Base-by-base conservation (phyloP, 305 asterid genomes). In the Fraxinus sp. region DNA sequence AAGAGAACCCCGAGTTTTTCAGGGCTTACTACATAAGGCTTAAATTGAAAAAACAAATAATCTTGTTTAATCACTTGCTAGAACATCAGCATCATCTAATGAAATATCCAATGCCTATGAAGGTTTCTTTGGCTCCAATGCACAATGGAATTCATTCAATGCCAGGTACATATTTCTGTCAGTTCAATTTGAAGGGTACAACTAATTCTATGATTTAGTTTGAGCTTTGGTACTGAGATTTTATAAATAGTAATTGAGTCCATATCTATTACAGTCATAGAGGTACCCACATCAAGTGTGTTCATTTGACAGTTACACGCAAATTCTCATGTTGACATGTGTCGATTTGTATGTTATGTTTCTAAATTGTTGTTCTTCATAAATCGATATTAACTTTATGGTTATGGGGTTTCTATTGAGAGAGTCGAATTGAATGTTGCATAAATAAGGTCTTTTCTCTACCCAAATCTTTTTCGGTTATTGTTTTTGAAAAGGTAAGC, bases 1-100 rank as follows among this genome's bases (percentile, higher is more conserved):
- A 91, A 87, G 93, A 91, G 86, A 91, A 91, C 84, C 86, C 93
- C 0, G 92, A 89, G 18, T 91, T 91, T 86, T 91, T 90, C 83
- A 89, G 93, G 66, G 91, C 91, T 33, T 91, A 91, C 89, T 89
- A 91, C 84, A 91, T 89, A 86, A 89, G 95, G 87, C 90, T 91
- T 41, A 91, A 90, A 82, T 83, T 96, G 91, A 96, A 94, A 96
- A 96, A 91, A 87, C 99, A 96, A 89, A 96, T 94, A 70, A 89
- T 91, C 80, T 83, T 93, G 88, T 96, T 96, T 87, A 96, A 96
- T 86, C 97, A 96, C 89, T 90, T 96, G 86, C 95, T 96, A 59
- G 97, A 92, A 87, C 97, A 93, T 89, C 98, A 96, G 80, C 88
- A 85, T 87, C 85, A 94, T 88, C 87, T 96, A 80, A 96, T 89